phyloP scores from a whole-genome alignment of 2,329 filamentous ascomycete species.

The Nemania serpens region DNA sequence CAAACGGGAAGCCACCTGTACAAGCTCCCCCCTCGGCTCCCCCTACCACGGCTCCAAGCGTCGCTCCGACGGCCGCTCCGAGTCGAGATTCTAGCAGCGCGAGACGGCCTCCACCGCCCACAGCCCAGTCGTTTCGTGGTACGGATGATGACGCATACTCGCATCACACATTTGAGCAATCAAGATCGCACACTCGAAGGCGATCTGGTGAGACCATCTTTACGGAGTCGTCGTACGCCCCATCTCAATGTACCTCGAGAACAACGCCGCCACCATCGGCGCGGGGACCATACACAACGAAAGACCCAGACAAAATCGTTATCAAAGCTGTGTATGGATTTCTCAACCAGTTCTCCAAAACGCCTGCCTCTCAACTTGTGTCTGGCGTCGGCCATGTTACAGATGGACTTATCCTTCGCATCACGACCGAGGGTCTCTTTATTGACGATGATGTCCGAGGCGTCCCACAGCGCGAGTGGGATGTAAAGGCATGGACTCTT shows the following conservation, averaged over 20 bases:
- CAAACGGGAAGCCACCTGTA: conserved; percentile 60
- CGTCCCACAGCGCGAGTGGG: conserved; percentile 96
- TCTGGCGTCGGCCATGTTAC: conserved; percentile 85
- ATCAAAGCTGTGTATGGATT: conserved; percentile 93
- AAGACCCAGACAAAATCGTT: conserved; percentile 93
- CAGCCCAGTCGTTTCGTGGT: conserved; percentile 62
- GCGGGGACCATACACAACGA: conserved; percentile 79
- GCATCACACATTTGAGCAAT: conserved; percentile 77
- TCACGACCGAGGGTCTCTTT: conserved; percentile 92
- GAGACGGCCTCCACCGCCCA: conserved; percentile 39
- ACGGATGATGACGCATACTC: conserved; percentile 72
- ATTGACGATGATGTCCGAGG: conserved; percentile 94
- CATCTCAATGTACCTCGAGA: conserved; percentile 80
- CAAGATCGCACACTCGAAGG: conserved; percentile 61
- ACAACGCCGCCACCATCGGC: conserved; percentile 83
- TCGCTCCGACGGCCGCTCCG: neutral
- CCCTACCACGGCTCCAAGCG: conserved; percentile 22
- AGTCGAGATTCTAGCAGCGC: conserved; percentile 31
- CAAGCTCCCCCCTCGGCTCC: conserved; percentile 41
- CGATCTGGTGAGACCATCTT: conserved; percentile 72
- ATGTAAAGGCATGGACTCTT: conserved; percentile 97
- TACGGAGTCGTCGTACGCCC: conserved; percentile 85
- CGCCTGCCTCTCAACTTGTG: conserved; percentile 88
- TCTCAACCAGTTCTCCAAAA: conserved; percentile 84
- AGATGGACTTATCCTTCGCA: conserved; percentile 87